Conservation (phyloP, 2,329 filamentous ascomycete species). For the Intubia oerlemansii region DNA sequence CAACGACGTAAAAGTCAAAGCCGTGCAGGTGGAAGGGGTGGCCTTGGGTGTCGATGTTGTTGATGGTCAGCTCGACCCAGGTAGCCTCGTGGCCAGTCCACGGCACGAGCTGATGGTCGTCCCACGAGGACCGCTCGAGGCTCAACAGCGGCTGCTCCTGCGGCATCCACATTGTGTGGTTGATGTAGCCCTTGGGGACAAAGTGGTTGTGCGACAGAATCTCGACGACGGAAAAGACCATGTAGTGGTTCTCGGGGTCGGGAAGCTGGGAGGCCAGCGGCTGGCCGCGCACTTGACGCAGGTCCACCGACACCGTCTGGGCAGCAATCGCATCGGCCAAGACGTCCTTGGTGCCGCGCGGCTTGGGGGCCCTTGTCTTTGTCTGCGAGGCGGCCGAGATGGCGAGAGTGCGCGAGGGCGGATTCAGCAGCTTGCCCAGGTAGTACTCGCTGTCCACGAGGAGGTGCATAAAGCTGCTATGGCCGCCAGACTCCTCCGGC, state of each 20-base stretch:
- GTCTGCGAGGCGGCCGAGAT: not conserved
- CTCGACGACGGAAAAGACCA: constrained; percentile 9
- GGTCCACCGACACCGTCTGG: constrained; percentile 2
- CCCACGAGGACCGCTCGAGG: constrained; percentile 7
- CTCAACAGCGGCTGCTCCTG: constrained; percentile 7
- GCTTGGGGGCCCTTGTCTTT: not conserved
- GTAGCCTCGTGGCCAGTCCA: constrained; percentile 8
- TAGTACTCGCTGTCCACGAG: constrained; percentile 10
- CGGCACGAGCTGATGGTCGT: constrained; percentile 9
- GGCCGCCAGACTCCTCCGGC: too few relatives aligned
- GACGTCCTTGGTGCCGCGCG: not conserved
- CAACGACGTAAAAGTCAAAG: constrained; percentile 10
- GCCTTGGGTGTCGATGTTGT: constrained; percentile 10
- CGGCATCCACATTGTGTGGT: constrained; percentile 9
- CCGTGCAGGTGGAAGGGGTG: constrained; percentile 11
- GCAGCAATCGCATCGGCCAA: not conserved
- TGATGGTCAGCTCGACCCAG: constrained; percentile 11
- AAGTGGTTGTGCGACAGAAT: constrained; percentile 8
- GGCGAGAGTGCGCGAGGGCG: constrained; percentile 1
- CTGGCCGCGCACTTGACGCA: constrained; percentile 4
- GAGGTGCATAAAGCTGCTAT: too few relatives aligned
- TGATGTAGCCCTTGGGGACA: constrained; percentile 9
- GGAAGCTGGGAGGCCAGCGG: constrained; percentile 4
- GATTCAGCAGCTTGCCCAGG: constrained; percentile 1
- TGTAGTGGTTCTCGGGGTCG: constrained; percentile 4